A percentile compares a stretch with the other conserved stretches of the same genome.
These are phyloP conservation scores for Dichomitus squalens DNA, from an alignment of 1,284 basidiomycete genomes.

Conservation along the genomic window DNA sequence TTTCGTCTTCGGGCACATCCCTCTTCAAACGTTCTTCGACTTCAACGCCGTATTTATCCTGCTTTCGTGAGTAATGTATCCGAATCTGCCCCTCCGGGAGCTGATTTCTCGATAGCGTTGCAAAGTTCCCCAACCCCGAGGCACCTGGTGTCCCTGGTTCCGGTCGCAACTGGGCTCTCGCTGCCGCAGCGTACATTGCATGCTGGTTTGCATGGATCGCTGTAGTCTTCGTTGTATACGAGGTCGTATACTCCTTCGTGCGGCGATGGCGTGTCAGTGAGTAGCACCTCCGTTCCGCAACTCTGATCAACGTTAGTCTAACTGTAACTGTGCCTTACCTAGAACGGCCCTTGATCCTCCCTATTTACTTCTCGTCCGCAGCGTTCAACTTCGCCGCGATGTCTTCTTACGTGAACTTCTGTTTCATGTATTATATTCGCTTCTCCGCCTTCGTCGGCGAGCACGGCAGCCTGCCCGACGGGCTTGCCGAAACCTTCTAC, in stretches of 20 bases:
- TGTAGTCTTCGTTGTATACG: constrained; percentile 79
- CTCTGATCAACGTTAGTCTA: constrained; percentile 3
- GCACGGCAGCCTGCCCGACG: constrained; percentile 57
- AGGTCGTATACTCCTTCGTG: constrained; percentile 77
- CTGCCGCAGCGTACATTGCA: constrained; percentile 74
- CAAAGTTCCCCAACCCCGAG: constrained; percentile 67
- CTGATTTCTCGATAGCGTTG: no score
- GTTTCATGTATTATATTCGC: constrained; percentile 79
- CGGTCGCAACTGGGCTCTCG: constrained; percentile 76
- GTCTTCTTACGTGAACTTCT: constrained; percentile 80
- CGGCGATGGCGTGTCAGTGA: constrained; percentile 82
- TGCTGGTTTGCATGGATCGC: constrained; percentile 78
- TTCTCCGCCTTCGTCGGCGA: constrained; percentile 62
- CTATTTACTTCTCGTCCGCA: constrained; percentile 80
- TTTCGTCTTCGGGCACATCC: constrained; percentile 69
- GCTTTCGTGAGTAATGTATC: constrained; percentile 77
- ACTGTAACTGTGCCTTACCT: constrained; percentile 1
- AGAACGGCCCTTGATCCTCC: constrained; percentile 78
- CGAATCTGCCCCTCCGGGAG: no score
- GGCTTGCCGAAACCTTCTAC: constrained; percentile 78
- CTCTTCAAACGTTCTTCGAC: constrained; percentile 78
- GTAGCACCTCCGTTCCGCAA: constrained; percentile 39
- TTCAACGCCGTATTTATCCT: constrained; percentile 80
- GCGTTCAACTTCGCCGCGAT: constrained; percentile 74
- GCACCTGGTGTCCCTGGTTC: constrained; percentile 68